Percentiles rank a stretch among this genome's conserved stretches.
These are phyloP conservation scores for Astrephomene gubernaculifera DNA, from an alignment of 139 green algal genomes.

Conservation along the genomic window DNA sequence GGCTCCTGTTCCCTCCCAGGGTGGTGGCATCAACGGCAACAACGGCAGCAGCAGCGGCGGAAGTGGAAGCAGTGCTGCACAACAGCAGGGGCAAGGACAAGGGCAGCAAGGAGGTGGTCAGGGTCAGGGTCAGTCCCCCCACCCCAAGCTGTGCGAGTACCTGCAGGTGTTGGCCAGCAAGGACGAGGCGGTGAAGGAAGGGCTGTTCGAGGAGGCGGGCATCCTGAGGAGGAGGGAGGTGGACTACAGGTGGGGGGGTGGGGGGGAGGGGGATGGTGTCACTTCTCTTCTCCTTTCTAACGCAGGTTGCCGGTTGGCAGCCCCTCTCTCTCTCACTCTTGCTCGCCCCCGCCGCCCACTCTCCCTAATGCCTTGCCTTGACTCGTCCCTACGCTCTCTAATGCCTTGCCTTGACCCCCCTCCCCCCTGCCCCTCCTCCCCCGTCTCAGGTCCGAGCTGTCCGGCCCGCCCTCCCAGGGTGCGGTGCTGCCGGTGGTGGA, in stretches of 20 bases:
- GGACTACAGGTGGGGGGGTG: constrained; percentile 46
- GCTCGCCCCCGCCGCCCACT: too few relatives aligned
- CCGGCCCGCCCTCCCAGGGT: constrained; percentile 43
- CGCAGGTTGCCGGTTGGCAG: too few relatives aligned
- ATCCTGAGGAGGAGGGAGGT: constrained; percentile 72
- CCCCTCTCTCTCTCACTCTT: too few relatives aligned
- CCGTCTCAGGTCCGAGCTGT: constrained; percentile 59
- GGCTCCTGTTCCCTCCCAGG: neutral
- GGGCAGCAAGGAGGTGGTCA: too few relatives aligned
- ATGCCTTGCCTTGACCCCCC: too few relatives aligned
- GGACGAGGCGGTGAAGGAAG: constrained; percentile 75
- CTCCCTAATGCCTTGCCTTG: too few relatives aligned
- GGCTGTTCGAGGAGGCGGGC: constrained; percentile 89
- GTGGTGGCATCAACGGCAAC: neutral
- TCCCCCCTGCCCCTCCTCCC: neutral
- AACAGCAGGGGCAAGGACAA: neutral
- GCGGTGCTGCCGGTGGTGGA: constrained; percentile 78
- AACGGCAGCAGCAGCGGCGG: neutral
- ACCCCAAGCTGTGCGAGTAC: constrained; percentile 55
- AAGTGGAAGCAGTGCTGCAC: neutral
- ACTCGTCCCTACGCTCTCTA: too few relatives aligned
- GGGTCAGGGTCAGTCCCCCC: too few relatives aligned
- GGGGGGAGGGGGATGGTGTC: too few relatives aligned
- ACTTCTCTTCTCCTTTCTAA: too few relatives aligned
- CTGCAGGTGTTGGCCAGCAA: constrained; percentile 83